A percentile compares a stretch with the other conserved stretches of the same genome.
Evolutionary conservation across 306 rosid genomes (phyloP).

Genomic region (Carpinus fangiana): DNA sequence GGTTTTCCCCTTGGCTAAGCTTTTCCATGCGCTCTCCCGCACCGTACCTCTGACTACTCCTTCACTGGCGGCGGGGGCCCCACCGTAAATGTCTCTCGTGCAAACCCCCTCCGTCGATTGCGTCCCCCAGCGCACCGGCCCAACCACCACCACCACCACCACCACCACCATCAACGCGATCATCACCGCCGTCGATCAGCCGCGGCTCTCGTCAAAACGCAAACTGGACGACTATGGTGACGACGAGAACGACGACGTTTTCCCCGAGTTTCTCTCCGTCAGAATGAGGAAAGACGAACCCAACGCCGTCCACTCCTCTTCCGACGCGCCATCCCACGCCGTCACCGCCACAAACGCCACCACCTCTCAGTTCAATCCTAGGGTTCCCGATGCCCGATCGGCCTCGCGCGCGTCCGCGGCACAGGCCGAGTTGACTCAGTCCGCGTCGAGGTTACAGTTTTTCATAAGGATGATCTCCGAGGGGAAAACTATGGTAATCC

Average conservation of each 20-base stretch:
- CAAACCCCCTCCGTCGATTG: slow-evolving; percentile 55
- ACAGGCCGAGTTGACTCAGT: slow-evolving; percentile 21
- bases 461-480: slow-evolving; percentile 58
- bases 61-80: slow-evolving; percentile 39
- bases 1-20: background rate
- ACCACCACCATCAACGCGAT: slow-evolving; percentile 3
- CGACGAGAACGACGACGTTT: too few species aligned
- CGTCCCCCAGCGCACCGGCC: slow-evolving; percentile 42
- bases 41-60: slow-evolving; percentile 12
- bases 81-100: slow-evolving; percentile 67
- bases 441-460: slow-evolving; percentile 48
- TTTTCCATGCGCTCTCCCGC: slow-evolving; percentile 23
- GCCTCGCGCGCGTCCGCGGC: slow-evolving; percentile 20
- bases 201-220: too few species aligned
- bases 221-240: too few species aligned
- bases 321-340: slow-evolving; percentile 1
- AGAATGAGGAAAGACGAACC: slow-evolving; percentile 70
- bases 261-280: slow-evolving; percentile 52
- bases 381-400: slow-evolving; percentile 40
- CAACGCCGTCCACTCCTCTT: slow-evolving; percentile 45
- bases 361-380: slow-evolving; percentile 20
- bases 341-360: slow-evolving; percentile 18
- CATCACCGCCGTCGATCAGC: background rate
- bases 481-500: slow-evolving; percentile 56
- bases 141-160: slow-evolving; percentile 13